Evolutionary conservation across 441 rosid genomes (phyloP).

Genomic region (Euphorbia celastroides): DNA sequence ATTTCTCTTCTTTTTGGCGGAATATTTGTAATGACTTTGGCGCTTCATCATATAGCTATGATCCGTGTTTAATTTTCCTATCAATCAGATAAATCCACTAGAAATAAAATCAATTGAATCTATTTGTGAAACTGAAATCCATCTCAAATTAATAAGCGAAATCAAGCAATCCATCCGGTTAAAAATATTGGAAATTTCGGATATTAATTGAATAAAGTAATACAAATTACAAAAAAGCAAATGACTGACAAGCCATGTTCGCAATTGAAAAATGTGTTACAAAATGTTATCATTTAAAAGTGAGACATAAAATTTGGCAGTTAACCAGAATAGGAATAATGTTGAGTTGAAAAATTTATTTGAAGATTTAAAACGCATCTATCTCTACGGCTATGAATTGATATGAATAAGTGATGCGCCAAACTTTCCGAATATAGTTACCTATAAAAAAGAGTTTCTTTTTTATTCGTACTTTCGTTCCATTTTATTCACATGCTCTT

Average conservation of each 20-base stretch:
- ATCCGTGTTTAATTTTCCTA: too few species aligned
- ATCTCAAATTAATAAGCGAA: too few species aligned
- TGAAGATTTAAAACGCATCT: conserved; percentile 16
- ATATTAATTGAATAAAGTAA: neutral
- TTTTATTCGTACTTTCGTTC: neutral
- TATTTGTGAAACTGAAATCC: too few species aligned
- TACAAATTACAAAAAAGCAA: neutral
- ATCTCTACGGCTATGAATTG: neutral
- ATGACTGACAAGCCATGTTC: conserved; percentile 15
- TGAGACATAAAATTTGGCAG: conserved; percentile 23
- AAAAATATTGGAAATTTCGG: too few species aligned
- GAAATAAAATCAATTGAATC: too few species aligned
- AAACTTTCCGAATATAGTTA: neutral
- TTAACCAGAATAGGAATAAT: conserved; percentile 11
- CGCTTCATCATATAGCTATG: too few species aligned
- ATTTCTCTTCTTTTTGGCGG: too few species aligned
- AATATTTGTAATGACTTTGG: too few species aligned
- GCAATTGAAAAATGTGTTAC: neutral
- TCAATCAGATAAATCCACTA: too few species aligned
- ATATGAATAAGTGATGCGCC: neutral
- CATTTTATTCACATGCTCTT: neutral
- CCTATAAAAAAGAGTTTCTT: neutral
- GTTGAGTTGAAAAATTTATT: conserved; percentile 8
- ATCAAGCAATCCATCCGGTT: too few species aligned
- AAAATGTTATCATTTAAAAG: conserved; percentile 13